These are phyloP conservation scores for Dactylellina parvicollis DNA, from an alignment of 2,329 filamentous ascomycete genomes.

Conservation along the genomic window DNA sequence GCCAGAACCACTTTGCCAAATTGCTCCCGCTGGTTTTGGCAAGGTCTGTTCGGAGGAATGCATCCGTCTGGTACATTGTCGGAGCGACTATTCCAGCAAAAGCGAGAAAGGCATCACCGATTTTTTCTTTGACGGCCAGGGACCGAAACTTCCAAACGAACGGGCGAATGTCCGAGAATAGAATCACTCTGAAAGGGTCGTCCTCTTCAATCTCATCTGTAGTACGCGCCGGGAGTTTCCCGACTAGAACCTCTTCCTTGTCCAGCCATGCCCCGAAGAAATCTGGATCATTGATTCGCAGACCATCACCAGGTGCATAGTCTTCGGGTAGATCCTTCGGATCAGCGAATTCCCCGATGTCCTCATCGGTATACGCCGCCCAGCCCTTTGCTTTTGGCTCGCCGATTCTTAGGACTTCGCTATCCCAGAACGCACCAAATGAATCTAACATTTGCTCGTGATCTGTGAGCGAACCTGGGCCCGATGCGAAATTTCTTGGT, in stretches of 20 bases:
- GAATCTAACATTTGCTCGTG: conserved; percentile 59
- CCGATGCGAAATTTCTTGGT: conserved; percentile 61
- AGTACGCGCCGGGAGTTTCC: conserved; percentile 73
- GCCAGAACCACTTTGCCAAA: conserved; percentile 57
- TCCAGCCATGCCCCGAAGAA: conserved; percentile 63
- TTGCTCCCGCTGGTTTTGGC: conserved; percentile 45
- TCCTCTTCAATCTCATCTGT: conserved; percentile 79
- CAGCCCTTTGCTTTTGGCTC: conserved; percentile 78
- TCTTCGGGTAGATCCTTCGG: conserved; percentile 47
- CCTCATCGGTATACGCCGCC: conserved; percentile 64
- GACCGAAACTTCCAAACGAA: conserved; percentile 70
- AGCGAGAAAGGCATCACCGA: conserved; percentile 72
- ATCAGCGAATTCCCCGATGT: conserved; percentile 55
- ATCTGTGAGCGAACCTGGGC: conserved; percentile 54
- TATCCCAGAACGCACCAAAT: conserved; percentile 86
- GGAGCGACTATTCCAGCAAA: conserved; percentile 71
- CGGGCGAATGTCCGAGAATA: conserved; percentile 78
- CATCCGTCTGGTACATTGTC: conserved; percentile 63
- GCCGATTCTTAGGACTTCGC: conserved; percentile 79
- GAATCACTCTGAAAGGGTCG: conserved; percentile 82
- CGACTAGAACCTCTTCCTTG: conserved; percentile 61
- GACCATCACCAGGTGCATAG: conserved; percentile 9
- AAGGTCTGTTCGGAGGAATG: conserved; percentile 65
- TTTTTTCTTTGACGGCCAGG: conserved; percentile 22
- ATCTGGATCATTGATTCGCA: conserved; percentile 52